Base-by-base conservation (phyloP, 129 eudicot genomes). In the Kitagawia praeruptora region DNA sequence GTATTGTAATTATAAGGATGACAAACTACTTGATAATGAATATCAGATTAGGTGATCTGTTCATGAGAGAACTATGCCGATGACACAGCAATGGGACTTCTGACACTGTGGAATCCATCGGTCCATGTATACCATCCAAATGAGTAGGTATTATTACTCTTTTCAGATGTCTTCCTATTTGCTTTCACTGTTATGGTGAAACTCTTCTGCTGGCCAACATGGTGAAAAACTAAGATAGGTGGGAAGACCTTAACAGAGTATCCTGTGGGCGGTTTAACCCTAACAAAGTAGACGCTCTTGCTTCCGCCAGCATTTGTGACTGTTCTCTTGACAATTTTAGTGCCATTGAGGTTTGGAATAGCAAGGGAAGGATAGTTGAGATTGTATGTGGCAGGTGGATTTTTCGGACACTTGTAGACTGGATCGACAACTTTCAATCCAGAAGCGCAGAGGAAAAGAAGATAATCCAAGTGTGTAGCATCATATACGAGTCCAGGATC, bases 401-500 rank as follows among this genome's bases (percentile, higher is more conserved):
- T 48, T 69, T 80, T 78, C 3, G 99, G 98, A 80, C 98, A 95
- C 70, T 39, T 81, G 81, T 78, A 86, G 4, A 85, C 76, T 61
- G 87, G 69, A 67, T 84, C 87, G 45, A 85, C 28, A 21, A 41
- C 81, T 75, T 64, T 47, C 18, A 54, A 12, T 14, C 85, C 85
- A 71, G 16, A 40, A 70, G 87, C 86, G 85, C 99, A 96, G 66
- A 96, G 88, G 85, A 82, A 96, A 76, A 80, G 87, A 7, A 90
- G 81, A 77, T 96, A 96, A 80, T 96, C 98, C 2, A 73, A 75
- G 83, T 92, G 89, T 5, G 97, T 85, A 44, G 99, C 91, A 37
- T 96, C 90, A n/a, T 96, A 96, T 8, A 96, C 85, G 0, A 96
- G 92, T 56, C 99, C 99, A 46, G 99, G 99, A 73, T 96, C 97